Percentiles rank a stretch among this genome's conserved stretches.
Evolutionary conservation across 2,329 filamentous ascomycete species (phyloP).

Genomic region (Camillea tinctor): DNA sequence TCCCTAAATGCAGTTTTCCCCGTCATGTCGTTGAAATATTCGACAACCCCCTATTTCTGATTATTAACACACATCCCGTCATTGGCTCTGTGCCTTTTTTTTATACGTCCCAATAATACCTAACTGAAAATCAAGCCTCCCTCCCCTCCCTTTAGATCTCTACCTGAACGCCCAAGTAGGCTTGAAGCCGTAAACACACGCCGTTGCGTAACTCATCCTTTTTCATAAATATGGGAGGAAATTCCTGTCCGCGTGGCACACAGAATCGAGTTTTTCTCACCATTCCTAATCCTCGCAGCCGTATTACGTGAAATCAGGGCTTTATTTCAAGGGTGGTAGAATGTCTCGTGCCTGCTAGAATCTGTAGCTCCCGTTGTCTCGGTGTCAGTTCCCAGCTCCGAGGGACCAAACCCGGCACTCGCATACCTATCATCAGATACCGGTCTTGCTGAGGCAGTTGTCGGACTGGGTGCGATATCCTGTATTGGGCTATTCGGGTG

Average conservation of each 20-base stretch:
- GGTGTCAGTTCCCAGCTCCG: constrained; percentile 3
- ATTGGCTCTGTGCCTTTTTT: neutral
- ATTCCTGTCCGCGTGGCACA: too few relatives aligned
- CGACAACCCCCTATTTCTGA: neutral
- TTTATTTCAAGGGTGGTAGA: neutral
- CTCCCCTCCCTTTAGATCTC: neutral
- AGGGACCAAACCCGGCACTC: neutral
- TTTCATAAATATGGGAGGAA: neutral
- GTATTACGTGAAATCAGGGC: neutral
- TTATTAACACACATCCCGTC: neutral
- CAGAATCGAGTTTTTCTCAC: neutral
- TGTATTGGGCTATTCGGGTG: neutral
- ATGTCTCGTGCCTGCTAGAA: neutral
- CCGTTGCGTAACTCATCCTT: neutral
- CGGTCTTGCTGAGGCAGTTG: neutral
- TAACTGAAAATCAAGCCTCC: too few relatives aligned
- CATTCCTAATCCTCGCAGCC: neutral
- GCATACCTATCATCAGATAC: neutral
- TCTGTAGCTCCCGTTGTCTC: neutral
- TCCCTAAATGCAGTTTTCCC: neutral
- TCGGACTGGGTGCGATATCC: neutral
- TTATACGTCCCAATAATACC: neutral
- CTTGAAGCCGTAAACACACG: neutral
- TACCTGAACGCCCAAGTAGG: neutral
- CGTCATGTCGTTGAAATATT: neutral